A percentile compares a stretch with the other conserved stretches of the same genome.
phyloP scores from a whole-genome alignment of 257 asterid species.

The Dorcoceras hygrometricum region DNA sequence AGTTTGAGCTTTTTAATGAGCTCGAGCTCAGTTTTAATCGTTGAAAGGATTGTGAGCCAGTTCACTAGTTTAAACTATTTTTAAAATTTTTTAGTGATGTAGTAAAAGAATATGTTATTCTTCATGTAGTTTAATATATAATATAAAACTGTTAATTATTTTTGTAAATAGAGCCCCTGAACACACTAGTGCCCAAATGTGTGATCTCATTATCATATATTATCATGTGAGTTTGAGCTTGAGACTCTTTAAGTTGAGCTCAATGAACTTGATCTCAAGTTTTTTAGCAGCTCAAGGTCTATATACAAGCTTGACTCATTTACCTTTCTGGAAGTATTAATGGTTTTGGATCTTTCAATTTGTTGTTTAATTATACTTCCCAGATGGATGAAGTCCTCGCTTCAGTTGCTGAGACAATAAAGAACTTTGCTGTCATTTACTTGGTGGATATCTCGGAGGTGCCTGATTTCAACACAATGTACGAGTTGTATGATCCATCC shows the following conservation, averaged over 20 bases:
- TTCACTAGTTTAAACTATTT: no score
- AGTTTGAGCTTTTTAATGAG: background rate
- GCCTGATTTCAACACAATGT: constrained; percentile 95
- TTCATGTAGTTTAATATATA: no score
- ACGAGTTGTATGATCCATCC: constrained; percentile 90
- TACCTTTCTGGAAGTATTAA: background rate
- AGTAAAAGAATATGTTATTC: background rate
- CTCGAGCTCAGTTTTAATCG: background rate
- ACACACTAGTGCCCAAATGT: no score
- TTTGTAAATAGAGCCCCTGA: no score
- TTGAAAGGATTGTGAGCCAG: background rate
- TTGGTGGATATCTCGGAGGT: constrained; percentile 85
- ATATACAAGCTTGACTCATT: background rate
- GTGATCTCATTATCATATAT: no score
- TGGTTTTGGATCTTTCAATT: constrained; percentile 1
- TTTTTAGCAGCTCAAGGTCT: background rate
- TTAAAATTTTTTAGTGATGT: no score
- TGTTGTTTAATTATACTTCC: constrained; percentile 10
- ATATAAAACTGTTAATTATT: no score
- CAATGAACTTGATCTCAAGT: background rate
- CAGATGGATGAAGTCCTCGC: constrained; percentile 91
- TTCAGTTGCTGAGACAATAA: constrained; percentile 81
- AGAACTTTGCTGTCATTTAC: constrained; percentile 85
- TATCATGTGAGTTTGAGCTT: no score
- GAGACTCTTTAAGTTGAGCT: background rate